A percentile compares a stretch with the other conserved stretches of the same genome.
Conservation (phyloP, 108 stramenopile species). For the Fragilariopsis cylindrus region DNA sequence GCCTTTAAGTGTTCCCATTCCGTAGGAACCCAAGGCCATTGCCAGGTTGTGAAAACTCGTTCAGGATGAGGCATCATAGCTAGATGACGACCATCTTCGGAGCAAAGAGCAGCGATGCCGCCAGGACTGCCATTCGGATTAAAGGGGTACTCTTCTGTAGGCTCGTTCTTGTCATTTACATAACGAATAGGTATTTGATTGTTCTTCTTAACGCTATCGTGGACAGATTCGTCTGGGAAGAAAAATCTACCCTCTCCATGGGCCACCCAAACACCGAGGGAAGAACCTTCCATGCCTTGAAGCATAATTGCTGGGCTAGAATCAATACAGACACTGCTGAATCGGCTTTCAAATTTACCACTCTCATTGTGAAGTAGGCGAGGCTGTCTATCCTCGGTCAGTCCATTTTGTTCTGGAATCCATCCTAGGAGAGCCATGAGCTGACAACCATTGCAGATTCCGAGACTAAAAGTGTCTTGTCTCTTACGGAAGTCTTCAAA, state of each 20-base stretch:
- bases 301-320: conserved; percentile 87
- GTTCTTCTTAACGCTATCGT: conserved; percentile 63
- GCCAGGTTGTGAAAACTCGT: conserved; percentile 96
- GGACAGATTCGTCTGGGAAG: conserved; percentile 88
- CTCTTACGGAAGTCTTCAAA: conserved; percentile 93
- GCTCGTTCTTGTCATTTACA: conserved; percentile 90
- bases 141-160: conserved; percentile 96
- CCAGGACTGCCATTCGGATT: conserved; percentile 98
- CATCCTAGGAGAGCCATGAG: conserved; percentile 99
- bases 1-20: conserved; percentile 83
- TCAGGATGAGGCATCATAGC: conserved; percentile 99
- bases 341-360: conserved; percentile 97
- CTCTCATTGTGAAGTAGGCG: conserved; percentile 96
- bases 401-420: conserved; percentile 84
- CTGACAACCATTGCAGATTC: conserved; percentile 99
- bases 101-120: conserved; percentile 98
- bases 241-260: conserved; percentile 98
- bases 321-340: conserved; percentile 83
- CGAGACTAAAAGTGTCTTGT: conserved; percentile 95
- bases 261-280: conserved; percentile 98
- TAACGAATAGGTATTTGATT: conserved; percentile 92
- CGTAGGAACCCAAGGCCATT: conserved; percentile 97
- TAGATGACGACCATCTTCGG: conserved; percentile 97
- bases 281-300: conserved; percentile 95
- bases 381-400: conserved; percentile 87